These are phyloP conservation scores for Cyclotella baltica DNA, from an alignment of 108 stramenopile species.

Conservation along the genomic window DNA sequence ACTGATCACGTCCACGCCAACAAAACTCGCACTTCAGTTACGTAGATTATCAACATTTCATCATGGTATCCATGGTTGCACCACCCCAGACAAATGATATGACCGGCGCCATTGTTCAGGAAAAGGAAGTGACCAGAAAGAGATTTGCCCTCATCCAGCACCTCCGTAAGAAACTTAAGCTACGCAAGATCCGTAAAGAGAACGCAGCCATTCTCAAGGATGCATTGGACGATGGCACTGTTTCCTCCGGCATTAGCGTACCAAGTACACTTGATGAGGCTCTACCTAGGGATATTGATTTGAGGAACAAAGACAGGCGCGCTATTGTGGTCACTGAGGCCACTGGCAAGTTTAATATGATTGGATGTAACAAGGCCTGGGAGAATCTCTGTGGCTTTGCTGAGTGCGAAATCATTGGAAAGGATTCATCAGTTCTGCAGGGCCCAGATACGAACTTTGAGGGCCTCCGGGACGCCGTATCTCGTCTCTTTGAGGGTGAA, in stretches of 20 bases:
- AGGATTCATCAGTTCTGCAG: slow-evolving; percentile 24
- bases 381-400: slow-evolving; percentile 38
- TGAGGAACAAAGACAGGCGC: slow-evolving; percentile 12
- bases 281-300: slow-evolving; percentile 21
- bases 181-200: slow-evolving; percentile 21
- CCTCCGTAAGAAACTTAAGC: slow-evolving; percentile 14
- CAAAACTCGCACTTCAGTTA: background rate
- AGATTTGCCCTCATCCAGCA: slow-evolving; percentile 9
- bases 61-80: slow-evolving; percentile 3
- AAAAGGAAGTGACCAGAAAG: background rate
- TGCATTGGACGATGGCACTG: slow-evolving; percentile 15
- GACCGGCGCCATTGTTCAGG: slow-evolving; percentile 7
- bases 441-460: slow-evolving; percentile 32
- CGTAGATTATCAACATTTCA: background rate
- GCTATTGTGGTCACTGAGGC: slow-evolving; percentile 41
- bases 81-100: background rate
- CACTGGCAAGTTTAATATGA: slow-evolving; percentile 26
- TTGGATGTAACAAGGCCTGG: slow-evolving; percentile 42
- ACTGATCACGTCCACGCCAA: background rate
- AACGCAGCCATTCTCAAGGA: slow-evolving; percentile 18
- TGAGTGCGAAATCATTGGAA: slow-evolving; percentile 29
- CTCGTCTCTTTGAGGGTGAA: slow-evolving; percentile 30
- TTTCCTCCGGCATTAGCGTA: background rate
- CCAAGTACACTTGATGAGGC: slow-evolving; percentile 20
- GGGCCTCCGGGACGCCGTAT: slow-evolving; percentile 26